Base-by-base conservation (phyloP, 192 early-diverging fungal genomes). In the Backusella tuberculispora region DNA sequence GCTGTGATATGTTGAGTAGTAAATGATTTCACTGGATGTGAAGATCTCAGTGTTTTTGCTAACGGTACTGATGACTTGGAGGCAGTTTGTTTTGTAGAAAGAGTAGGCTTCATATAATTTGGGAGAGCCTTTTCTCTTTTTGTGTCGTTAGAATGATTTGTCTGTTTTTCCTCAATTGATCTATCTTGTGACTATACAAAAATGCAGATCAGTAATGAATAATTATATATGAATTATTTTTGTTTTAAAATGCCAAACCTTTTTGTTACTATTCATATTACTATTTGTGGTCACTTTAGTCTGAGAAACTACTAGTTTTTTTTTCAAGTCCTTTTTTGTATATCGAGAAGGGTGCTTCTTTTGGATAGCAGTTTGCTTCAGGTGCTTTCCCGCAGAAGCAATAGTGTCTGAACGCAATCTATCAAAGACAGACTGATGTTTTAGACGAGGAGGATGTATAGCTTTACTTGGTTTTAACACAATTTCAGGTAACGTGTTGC, bases 201-300 rank as follows among this genome's bases (percentile, higher is more conserved):
- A 60, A 26, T 26, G 53, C 21, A 60, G 53, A 60, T 60, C 53
- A 60, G 26, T 60, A 24, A 60, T n/a, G 26, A 60, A 60, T 60
- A 12, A 10, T 10, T 14, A 6, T 6, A 17, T 53, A 13, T 24
- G 3, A 10, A 21, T 13, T 26, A 60, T 9, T 34, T 34, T 34
- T 34, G 29, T 34, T 34, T 10, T 60, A 6, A 4, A 60, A 60
- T 13, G 7, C n/a, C 50, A 60, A 26, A 60, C 53, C 53, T 60
- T 24, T 4, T 60, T 60, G 10, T 9, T 46, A 14, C 29, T 34
- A 34, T 34, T 34, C 29, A 12, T 46, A 46, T 1, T 46, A 2
- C 45, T 46, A 46, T 46, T 14, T 46, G 12, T 60, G 6, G 10
- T 60, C 53, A 60, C 3, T 60, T 26, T 60, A 26, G 21, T 4